Conservation (phyloP, 345 rosid genomes). For the Mangifera indica region DNA sequence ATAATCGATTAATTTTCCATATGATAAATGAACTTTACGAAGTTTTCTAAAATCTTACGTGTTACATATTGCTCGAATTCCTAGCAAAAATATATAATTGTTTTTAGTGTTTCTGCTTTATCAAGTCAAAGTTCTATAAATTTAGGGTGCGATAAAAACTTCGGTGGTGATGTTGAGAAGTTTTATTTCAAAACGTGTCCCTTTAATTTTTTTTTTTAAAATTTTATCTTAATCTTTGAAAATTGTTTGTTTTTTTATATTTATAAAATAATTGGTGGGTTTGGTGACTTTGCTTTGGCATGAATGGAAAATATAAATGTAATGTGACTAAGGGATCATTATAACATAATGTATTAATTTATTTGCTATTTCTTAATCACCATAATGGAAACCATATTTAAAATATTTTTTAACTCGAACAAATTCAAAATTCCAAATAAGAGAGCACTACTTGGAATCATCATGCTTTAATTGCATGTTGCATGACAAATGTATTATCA, state of each 20-base stretch:
- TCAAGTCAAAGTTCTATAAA: not conserved
- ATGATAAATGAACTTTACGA: too few species aligned
- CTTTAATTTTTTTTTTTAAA: not conserved
- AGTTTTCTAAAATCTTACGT: not conserved
- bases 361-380: not conserved
- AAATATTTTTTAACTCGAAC: too few species aligned
- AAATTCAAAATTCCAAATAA: too few species aligned
- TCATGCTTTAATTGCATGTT: too few species aligned
- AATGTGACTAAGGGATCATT: not conserved
- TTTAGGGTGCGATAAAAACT: not conserved
- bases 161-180: not conserved
- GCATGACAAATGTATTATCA: too few species aligned
- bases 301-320: not conserved
- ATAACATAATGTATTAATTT: not conserved
- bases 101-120: not conserved
- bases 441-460: too few species aligned
- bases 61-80: too few species aligned
- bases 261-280: not conserved
- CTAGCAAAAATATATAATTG: too few species aligned
- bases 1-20: too few species aligned
- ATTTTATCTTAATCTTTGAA: not conserved
- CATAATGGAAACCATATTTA: not conserved
- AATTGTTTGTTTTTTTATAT: not conserved
- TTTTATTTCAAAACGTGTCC: not conserved
- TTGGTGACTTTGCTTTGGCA: not conserved